Conservation (phyloP, 75 land plant genomes). For the Cunninghamia lanceolata region DNA sequence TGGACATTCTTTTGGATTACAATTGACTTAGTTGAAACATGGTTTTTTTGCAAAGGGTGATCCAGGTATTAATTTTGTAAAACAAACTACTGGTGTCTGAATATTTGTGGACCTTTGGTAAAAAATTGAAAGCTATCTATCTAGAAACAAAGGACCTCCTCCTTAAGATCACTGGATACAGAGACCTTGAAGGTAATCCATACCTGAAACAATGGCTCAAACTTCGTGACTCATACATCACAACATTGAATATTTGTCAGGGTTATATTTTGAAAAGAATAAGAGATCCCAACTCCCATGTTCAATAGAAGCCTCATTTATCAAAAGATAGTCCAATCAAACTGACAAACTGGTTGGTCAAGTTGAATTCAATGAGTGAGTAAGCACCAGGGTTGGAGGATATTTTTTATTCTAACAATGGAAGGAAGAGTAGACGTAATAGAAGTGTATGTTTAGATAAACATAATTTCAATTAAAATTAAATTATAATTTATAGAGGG, state of each 20-base stretch:
- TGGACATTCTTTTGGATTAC: conserved; percentile 43
- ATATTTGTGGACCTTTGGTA: conserved; percentile 8
- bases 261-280: conserved; percentile 31
- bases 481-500: too few species aligned
- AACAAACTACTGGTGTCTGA: conserved; percentile 17
- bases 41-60: conserved; percentile 28
- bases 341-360: too few species aligned
- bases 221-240: conserved; percentile 24
- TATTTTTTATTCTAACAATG: too few species aligned
- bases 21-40: conserved; percentile 37
- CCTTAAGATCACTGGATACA: conserved; percentile 15
- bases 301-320: neutral
- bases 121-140: conserved; percentile 13
- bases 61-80: conserved; percentile 21
- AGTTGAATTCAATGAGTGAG: conserved; percentile 25
- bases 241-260: conserved; percentile 28
- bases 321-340: neutral
- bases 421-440: too few species aligned
- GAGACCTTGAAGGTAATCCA: conserved; percentile 11
- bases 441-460: too few species aligned
- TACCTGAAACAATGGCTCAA: conserved; percentile 18
- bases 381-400: conserved; percentile 39
- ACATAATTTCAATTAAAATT: too few species aligned
- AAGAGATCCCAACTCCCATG: conserved; percentile 13
- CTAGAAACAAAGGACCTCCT: conserved; percentile 14